Evolutionary conservation across 768 basidiomycete species (phyloP).

Genomic region (Suillus bovinus): DNA sequence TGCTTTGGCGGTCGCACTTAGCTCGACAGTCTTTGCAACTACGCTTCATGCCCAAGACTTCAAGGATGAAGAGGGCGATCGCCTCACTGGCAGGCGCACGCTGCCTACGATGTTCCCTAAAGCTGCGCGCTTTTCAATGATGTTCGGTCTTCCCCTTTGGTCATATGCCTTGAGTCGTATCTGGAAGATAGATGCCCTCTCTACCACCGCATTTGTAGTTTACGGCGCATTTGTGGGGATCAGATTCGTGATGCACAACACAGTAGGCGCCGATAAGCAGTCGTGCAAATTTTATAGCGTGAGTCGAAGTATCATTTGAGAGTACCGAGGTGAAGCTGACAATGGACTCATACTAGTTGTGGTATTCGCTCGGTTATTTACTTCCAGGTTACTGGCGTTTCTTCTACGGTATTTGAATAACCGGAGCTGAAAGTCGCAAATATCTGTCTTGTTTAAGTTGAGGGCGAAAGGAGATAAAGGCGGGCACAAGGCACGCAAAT

Average conservation of each 20-base stretch:
- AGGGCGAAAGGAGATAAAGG: too few relatives aligned
- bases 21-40: slow-evolving; percentile 41
- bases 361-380: slow-evolving; percentile 37
- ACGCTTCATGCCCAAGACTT: slow-evolving; percentile 54
- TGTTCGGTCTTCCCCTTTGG: slow-evolving; percentile 39
- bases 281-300: slow-evolving; percentile 42
- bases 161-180: slow-evolving; percentile 32
- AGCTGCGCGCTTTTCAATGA: slow-evolving; percentile 34
- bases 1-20: slow-evolving; percentile 34
- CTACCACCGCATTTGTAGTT: slow-evolving; percentile 27
- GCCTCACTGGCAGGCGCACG: slow-evolving; percentile 38
- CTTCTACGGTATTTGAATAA: slow-evolving; percentile 20
- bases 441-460: background rate
- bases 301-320: slow-evolving; percentile 11
- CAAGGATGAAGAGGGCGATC: slow-evolving; percentile 46
- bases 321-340: background rate
- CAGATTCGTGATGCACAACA: slow-evolving; percentile 32
- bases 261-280: slow-evolving; percentile 31
- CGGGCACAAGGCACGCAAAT: too few relatives aligned
- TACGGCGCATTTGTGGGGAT: slow-evolving; percentile 37
- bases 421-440: background rate
- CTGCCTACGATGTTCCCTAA: slow-evolving; percentile 46
- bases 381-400: slow-evolving; percentile 39
- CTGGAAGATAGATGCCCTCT: slow-evolving; percentile 36
- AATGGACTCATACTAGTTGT: slow-evolving; percentile 22